Evolutionary conservation across 352 stramenopile genomes (phyloP).

Genomic region (Phytopythium mirpurense): DNA sequence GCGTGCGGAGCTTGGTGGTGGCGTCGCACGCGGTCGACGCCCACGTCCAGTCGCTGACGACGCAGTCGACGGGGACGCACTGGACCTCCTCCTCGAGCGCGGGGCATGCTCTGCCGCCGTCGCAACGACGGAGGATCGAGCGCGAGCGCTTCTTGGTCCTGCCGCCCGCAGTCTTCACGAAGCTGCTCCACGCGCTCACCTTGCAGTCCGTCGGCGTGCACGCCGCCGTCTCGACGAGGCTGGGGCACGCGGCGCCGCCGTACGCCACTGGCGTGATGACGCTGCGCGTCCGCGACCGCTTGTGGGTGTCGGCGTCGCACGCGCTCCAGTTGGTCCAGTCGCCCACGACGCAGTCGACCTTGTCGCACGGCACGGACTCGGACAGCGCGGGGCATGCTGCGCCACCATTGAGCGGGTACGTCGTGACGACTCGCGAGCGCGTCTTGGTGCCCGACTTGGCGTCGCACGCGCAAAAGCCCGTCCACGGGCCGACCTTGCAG

Average conservation of each 20-base stretch:
- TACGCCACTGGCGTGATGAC: conserved; percentile 25
- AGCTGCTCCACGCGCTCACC: conserved; percentile 44
- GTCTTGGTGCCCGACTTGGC: conserved; percentile 24
- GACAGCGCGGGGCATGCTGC: conserved; percentile 19
- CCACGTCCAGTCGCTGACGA: conserved; percentile 52
- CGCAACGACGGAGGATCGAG: conserved; percentile 20
- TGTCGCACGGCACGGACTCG: conserved; percentile 28
- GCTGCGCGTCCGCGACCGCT: conserved; percentile 33
- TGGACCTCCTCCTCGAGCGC: conserved; percentile 38
- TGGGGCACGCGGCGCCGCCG: conserved; percentile 31
- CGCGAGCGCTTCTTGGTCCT: conserved; percentile 42
- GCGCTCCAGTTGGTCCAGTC: conserved; percentile 34
- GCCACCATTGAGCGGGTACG: conserved; percentile 19
- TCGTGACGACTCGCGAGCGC: conserved; percentile 23
- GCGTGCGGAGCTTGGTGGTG: conserved; percentile 20
- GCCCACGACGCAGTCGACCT: conserved; percentile 36
- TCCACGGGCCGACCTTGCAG: conserved; percentile 32
- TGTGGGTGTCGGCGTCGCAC: conserved; percentile 40
- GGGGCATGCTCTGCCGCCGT: conserved; percentile 37
- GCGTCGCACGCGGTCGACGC: conserved; percentile 29
- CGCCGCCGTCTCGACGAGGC: conserved; percentile 26
- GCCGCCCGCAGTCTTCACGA: conserved; percentile 30
- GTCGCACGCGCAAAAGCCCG: conserved; percentile 24
- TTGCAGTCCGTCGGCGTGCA: conserved; percentile 42
- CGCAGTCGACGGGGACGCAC: conserved; percentile 52